A percentile compares a stretch with the other conserved stretches of the same genome.
Conservation (phyloP, 768 basidiomycete species). For the Trametes cubensis region DNA sequence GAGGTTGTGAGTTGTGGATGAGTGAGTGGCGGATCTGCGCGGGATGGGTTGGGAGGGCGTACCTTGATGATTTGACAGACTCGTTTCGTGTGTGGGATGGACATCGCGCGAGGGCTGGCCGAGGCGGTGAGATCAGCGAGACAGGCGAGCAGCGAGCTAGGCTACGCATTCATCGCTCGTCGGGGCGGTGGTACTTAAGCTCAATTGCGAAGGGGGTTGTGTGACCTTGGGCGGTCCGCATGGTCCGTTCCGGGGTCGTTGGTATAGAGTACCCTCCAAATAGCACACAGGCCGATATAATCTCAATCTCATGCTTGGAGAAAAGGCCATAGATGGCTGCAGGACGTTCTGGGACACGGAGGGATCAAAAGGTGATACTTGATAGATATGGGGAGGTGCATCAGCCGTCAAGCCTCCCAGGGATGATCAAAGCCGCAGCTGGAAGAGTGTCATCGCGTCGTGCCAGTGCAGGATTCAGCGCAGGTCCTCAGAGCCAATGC, state of each 20-base stretch:
- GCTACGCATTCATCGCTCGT: too few species aligned
- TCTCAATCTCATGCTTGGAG: too few species aligned
- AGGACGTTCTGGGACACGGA: too few species aligned
- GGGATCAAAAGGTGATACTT: slow-evolving; percentile 6
- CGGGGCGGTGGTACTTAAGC: too few species aligned
- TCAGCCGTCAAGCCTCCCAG: slow-evolving; percentile 10
- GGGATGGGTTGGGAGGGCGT: background rate
- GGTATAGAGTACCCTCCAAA: background rate
- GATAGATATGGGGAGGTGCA: slow-evolving; percentile 5
- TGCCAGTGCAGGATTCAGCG: slow-evolving; percentile 6
- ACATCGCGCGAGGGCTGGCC: slow-evolving; percentile 28
- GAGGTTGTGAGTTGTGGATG: background rate
- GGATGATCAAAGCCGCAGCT: slow-evolving; percentile 14
- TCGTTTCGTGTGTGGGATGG: slow-evolving; percentile 45
- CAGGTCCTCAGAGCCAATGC: background rate
- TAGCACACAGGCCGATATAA: background rate
- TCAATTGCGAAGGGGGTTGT: slow-evolving; percentile 2
- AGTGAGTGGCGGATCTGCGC: background rate
- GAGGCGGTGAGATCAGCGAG: too few species aligned
- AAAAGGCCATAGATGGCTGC: background rate
- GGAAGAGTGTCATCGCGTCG: slow-evolving; percentile 1
- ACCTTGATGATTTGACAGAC: slow-evolving; percentile 78
- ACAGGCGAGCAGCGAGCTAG: too few species aligned
- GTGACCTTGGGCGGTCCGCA: slow-evolving; percentile 15
- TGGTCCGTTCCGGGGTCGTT: slow-evolving; percentile 2